A percentile compares a stretch with the other conserved stretches of the same genome.
Evolutionary conservation across 257 asterid genomes (phyloP).

Genomic region (Ligustrum vulgare): DNA sequence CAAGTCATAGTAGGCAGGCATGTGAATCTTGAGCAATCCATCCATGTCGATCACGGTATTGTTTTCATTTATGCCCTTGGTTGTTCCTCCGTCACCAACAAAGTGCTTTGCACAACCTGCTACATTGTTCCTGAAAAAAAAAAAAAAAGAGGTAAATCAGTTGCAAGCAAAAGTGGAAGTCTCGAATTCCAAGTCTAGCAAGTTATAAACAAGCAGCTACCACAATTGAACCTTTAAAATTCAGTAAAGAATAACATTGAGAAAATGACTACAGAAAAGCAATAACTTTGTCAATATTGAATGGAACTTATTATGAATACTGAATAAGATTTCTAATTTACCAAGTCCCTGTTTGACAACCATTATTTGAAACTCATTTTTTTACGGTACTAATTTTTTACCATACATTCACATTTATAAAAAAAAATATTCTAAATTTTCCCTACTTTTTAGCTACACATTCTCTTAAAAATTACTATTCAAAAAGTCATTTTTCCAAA

Average conservation of each 20-base stretch:
- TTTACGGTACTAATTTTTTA: no score
- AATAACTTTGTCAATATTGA: neutral
- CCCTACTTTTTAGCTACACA: no score
- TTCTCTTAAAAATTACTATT: no score
- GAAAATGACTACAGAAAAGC: neutral
- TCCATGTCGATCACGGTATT: slow-evolving; percentile 30
- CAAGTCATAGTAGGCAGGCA: slow-evolving; percentile 39
- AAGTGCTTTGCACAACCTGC: slow-evolving; percentile 48
- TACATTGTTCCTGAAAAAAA: slow-evolving; percentile 34
- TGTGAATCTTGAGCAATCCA: slow-evolving; percentile 38
- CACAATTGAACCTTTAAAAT: neutral
- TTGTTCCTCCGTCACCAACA: slow-evolving; percentile 58
- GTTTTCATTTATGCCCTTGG: slow-evolving; percentile 39
- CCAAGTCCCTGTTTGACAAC: no score
- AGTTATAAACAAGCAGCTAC: slow-evolving; percentile 4
- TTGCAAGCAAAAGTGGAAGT: neutral
- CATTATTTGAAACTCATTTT: no score
- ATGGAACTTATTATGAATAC: neutral
- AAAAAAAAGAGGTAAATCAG: slow-evolving; percentile 1
- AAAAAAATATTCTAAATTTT: no score
- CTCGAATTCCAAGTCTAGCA: neutral
- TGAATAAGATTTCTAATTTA: slow-evolving; percentile 2
- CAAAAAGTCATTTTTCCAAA: no score
- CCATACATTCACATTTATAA: no score
- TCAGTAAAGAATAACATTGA: neutral